phyloP scores from a whole-genome alignment of 345 rosid species.

The Salix koriyanagi region DNA sequence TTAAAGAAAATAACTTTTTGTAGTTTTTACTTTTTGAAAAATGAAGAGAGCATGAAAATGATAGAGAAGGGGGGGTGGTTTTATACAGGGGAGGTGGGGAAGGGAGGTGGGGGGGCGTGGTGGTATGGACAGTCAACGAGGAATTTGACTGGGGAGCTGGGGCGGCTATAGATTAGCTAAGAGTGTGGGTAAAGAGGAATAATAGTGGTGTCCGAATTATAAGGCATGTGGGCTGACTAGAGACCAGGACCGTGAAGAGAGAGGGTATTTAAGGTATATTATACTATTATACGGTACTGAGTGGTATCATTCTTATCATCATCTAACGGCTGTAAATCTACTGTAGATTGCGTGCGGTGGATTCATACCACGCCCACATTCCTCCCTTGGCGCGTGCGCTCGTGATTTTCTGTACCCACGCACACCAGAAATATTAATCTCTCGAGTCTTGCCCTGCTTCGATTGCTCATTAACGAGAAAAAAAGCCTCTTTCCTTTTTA shows the following conservation, averaged over 20 bases:
- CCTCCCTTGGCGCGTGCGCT: constrained; percentile 10
- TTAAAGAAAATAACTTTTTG: background rate
- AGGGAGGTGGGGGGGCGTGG: constrained; percentile 9
- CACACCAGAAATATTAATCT: too few relatives aligned
- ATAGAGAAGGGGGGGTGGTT: background rate
- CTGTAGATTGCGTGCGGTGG: constrained; percentile 17
- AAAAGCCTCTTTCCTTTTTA: too few relatives aligned
- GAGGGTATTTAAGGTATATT: background rate
- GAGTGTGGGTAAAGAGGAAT: background rate
- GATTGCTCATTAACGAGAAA: too few relatives aligned
- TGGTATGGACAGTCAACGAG: constrained; percentile 26
- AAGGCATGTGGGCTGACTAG: constrained; percentile 32
- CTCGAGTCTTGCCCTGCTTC: too few relatives aligned
- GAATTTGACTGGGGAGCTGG: constrained; percentile 37
- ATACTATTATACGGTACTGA: background rate
- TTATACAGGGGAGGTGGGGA: constrained; percentile 19
- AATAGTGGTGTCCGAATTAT: constrained; percentile 12
- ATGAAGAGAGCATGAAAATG: background rate
- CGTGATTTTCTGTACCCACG: too few relatives aligned
- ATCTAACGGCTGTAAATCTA: constrained; percentile 29
- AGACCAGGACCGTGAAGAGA: background rate
- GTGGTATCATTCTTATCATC: constrained; percentile 9
- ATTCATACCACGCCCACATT: background rate
- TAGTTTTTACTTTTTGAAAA: background rate
- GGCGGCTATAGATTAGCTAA: constrained; percentile 21